These are phyloP conservation scores for Acer saccharum DNA, from an alignment of 345 rosid species.

Conservation along the genomic window DNA sequence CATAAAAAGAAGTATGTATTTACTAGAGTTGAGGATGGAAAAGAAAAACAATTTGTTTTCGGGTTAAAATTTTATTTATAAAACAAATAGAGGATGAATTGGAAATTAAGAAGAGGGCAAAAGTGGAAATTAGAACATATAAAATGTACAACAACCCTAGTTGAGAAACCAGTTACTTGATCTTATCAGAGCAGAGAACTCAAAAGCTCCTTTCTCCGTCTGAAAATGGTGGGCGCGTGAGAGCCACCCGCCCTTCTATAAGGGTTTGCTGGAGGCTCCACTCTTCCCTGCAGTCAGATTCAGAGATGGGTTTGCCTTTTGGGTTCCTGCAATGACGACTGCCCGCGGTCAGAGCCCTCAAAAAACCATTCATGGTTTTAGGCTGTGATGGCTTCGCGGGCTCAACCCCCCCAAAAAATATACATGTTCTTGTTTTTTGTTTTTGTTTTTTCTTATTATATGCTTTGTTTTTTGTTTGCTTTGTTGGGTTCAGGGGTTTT, in stretches of 20 bases:
- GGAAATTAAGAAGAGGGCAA: background rate
- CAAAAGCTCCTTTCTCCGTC: background rate
- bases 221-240: background rate
- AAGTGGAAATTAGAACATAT: conserved; percentile 8
- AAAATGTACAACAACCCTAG: background rate
- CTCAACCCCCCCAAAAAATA: conserved; percentile 24
- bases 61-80: too few relatives aligned
- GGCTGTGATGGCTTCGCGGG: conserved; percentile 78
- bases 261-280: conserved; percentile 58
- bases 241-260: conserved; percentile 33
- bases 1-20: too few relatives aligned
- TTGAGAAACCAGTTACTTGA: conserved; percentile 49
- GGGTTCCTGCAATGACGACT: conserved; percentile 70
- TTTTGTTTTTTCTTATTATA: background rate
- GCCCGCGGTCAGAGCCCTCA: conserved; percentile 71
- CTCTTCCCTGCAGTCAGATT: background rate
- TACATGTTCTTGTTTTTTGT: background rate
- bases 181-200: conserved; percentile 76
- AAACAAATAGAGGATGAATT: background rate
- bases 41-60: too few relatives aligned
- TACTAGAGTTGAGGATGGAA: too few relatives aligned
- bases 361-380: conserved; percentile 7
- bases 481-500: background rate
- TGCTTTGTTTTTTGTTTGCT: background rate
- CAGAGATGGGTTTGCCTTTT: conserved; percentile 21